A percentile compares a stretch with the other conserved stretches of the same genome.
These are phyloP conservation scores for Aspergillus aculeatus DNA, from an alignment of 2,329 filamentous ascomycete genomes.

Conservation along the genomic window DNA sequence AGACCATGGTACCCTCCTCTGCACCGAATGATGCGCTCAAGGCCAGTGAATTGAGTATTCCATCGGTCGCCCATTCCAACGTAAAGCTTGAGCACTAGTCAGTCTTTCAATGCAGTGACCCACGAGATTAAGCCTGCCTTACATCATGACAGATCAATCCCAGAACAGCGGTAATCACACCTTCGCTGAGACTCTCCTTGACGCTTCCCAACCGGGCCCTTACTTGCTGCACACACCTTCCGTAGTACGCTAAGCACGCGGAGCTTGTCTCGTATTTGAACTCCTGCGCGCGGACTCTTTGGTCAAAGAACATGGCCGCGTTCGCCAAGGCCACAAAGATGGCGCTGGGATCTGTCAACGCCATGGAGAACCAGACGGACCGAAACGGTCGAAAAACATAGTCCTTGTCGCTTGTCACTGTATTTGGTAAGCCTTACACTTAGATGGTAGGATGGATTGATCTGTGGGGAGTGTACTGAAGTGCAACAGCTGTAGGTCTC, in stretches of 20 bases:
- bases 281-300: constrained; percentile 13
- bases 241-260: constrained; percentile 23
- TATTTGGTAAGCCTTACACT: neutral
- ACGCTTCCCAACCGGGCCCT: constrained; percentile 18
- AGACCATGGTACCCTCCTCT: constrained; percentile 20
- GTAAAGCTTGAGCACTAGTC: constrained; percentile 8
- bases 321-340: constrained; percentile 26
- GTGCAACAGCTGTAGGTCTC: constrained; percentile 3
- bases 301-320: constrained; percentile 27
- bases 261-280: constrained; percentile 22
- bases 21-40: constrained; percentile 18
- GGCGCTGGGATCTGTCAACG: constrained; percentile 23
- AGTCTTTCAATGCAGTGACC: neutral
- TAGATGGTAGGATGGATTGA: no score
- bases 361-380: constrained; percentile 28
- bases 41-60: constrained; percentile 21
- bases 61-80: constrained; percentile 23
- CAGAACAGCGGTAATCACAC: constrained; percentile 1
- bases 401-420: constrained; percentile 12
- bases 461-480: neutral
- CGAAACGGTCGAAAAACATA: constrained; percentile 27
- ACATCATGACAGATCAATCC: constrained; percentile 4
- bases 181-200: constrained; percentile 16
- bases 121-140: neutral
- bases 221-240: constrained; percentile 20